These are phyloP conservation scores for Cunninghamia lanceolata DNA, from an alignment of 75 land plant genomes.

Conservation along the genomic window DNA sequence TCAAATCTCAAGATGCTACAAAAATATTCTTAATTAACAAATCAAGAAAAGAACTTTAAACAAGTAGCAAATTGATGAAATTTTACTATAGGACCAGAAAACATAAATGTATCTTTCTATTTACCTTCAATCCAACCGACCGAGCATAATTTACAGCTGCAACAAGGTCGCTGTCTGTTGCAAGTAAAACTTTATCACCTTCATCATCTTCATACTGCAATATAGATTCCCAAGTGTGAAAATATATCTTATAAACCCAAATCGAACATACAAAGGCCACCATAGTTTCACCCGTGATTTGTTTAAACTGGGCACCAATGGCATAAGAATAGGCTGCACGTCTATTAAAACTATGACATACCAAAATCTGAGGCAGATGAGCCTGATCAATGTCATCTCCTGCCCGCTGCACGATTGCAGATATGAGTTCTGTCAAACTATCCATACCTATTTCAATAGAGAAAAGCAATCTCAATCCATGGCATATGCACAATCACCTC, in stretches of 20 bases:
- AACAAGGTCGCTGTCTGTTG: conserved; percentile 81
- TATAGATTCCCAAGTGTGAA: background rate
- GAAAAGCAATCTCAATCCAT: background rate
- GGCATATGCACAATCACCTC: background rate
- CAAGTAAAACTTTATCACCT: conserved; percentile 80
- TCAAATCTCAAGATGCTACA: background rate
- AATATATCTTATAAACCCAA: background rate
- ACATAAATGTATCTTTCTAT: background rate
- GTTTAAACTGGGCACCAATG: background rate
- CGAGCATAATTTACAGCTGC: conserved; percentile 87
- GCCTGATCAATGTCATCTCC: conserved; percentile 70
- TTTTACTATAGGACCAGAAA: background rate
- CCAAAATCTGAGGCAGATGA: conserved; percentile 73
- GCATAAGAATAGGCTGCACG: background rate
- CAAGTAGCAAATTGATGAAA: background rate
- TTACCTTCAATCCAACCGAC: conserved; percentile 79
- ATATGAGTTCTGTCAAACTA: conserved; percentile 71
- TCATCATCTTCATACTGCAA: conserved; percentile 96
- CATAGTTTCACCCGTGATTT: background rate
- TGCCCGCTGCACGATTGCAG: conserved; percentile 66
- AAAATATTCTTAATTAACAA: background rate
- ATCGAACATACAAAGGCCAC: background rate
- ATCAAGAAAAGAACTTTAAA: background rate
- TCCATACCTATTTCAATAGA: conserved; percentile 49
- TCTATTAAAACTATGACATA: conserved; percentile 17